Base-by-base conservation (phyloP, 2,329 filamentous ascomycete species). In the Phoma sp. region DNA sequence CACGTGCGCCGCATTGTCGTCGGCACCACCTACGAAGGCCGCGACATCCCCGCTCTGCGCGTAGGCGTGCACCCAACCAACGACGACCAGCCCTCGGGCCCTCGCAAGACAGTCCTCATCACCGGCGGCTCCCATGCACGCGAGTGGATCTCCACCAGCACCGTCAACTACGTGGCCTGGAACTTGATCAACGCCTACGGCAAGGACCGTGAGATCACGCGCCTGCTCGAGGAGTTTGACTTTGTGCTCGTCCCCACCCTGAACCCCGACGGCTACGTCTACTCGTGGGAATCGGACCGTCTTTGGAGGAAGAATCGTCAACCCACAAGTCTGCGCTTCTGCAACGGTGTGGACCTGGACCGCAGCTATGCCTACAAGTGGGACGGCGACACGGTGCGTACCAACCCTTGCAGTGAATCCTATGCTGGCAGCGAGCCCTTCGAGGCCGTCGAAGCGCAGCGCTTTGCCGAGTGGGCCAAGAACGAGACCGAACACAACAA, bases 261-360 rank as follows among this genome's bases (percentile, higher is more conserved):
- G 54, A 99, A 99, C 71, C 92, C 94, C 0, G 95, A 99, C 73
- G 95, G 95, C 27, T 96, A 97, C 70, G 88, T 92, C 61, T 97
- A 96, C 75, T 92, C 91, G 0, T 98, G 94, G 94, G 86, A 93
- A 56, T 86, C 86, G 1, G 94, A 99, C 74, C 88, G 95, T 7
- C 81, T 99, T 0, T 99, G 94, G 94, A 89, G 94, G 69, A 99
- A 98, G 78, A 96, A 95, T 54, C 83, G 92, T 43, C 94, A 98
- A 72, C 84, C 87, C 45, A 98, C 93, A 0, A 87, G 83, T 55
- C 82, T 96, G 55, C 85, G 87, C 15, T 94, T 94, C 76, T 99
- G 95, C 73, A 87, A 84, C 6, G 95, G 95, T 8, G 81, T 96
- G 44, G 95, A 99, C 71, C 83, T 99, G 15, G 94, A 98, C 69